phyloP scores from a whole-genome alignment of 2,329 filamentous ascomycete species.

The Arthrinium phaeospermum region DNA sequence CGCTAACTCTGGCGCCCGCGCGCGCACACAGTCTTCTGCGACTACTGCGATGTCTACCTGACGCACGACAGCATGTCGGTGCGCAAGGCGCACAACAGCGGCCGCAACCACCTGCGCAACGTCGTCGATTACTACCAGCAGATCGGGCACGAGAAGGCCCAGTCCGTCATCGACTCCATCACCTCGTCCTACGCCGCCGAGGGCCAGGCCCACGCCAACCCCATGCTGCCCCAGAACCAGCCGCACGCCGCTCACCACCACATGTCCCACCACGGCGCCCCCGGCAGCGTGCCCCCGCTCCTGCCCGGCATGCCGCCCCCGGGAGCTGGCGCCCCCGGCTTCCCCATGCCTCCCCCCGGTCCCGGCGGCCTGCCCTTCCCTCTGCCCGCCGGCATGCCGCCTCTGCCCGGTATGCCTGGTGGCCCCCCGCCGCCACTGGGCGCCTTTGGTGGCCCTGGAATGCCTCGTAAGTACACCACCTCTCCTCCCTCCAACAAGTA shows the following conservation, averaged over 20 bases:
- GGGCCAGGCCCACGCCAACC: constrained; percentile 85
- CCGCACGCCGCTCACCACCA: constrained; percentile 51
- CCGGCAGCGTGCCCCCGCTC: constrained; percentile 49
- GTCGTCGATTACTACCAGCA: constrained; percentile 99
- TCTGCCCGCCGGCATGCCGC: constrained; percentile 52
- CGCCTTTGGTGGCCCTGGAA: constrained; percentile 38
- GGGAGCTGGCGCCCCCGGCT: constrained; percentile 47
- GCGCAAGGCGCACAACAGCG: constrained; percentile 96
- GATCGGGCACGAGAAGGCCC: constrained; percentile 97
- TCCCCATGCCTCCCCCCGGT: constrained; percentile 45
- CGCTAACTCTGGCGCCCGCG: constrained; percentile 24
- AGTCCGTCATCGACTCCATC: constrained; percentile 98
- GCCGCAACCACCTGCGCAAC: constrained; percentile 95
- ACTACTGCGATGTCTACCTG: constrained; percentile 99
- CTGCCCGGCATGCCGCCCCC: constrained; percentile 52
- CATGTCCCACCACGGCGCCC: constrained; percentile 40
- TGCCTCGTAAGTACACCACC: constrained; percentile 58
- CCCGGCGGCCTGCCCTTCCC: constrained; percentile 56
- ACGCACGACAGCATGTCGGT: constrained; percentile 99
- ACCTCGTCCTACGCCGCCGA: constrained; percentile 94
- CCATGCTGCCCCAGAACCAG: constrained; percentile 77
- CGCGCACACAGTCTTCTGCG: constrained; percentile 73
- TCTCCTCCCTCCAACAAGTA: not conserved
- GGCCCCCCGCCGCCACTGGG: constrained; percentile 15
- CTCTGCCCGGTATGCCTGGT: constrained; percentile 33